A percentile compares a stretch with the other conserved stretches of the same genome.
Conservation (phyloP, 148 eudicot species). For the Mesembryanthemum crystallinum region DNA sequence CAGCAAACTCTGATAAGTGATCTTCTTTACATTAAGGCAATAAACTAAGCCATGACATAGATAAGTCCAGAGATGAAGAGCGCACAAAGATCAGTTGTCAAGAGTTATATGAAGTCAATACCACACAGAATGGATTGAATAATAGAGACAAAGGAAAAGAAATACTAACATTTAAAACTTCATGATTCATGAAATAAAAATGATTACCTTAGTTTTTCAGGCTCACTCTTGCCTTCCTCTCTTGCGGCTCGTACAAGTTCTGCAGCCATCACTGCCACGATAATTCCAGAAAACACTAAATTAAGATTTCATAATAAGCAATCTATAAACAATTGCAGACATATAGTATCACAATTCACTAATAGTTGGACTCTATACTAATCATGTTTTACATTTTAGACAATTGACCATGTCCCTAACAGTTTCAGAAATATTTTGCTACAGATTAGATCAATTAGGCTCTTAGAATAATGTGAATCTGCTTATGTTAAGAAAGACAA, state of each 20-base stretch:
- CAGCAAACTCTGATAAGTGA: not conserved
- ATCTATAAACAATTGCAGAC: not conserved
- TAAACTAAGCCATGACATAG: not conserved
- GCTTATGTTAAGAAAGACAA: not conserved
- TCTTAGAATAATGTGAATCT: not conserved
- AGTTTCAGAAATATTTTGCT: not conserved
- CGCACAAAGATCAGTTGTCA: not conserved
- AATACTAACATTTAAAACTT: not conserved
- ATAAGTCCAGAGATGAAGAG: not conserved
- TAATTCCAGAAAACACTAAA: not conserved
- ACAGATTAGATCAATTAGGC: not conserved
- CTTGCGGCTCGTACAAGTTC: constrained; percentile 82
- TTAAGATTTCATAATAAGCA: not conserved
- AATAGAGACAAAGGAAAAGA: not conserved
- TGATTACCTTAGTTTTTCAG: constrained; percentile 74
- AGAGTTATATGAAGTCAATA: not conserved
- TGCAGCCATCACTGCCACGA: constrained; percentile 91
- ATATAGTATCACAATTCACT: not conserved
- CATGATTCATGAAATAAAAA: not conserved
- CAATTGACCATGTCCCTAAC: not conserved
- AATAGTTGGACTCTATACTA: not conserved
- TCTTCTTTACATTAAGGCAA: not conserved
- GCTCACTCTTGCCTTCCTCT: constrained; percentile 64
- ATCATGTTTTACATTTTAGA: not conserved
- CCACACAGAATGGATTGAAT: not conserved